phyloP scores from a whole-genome alignment of 208 protist species.

The Zelonia costaricensis region DNA sequence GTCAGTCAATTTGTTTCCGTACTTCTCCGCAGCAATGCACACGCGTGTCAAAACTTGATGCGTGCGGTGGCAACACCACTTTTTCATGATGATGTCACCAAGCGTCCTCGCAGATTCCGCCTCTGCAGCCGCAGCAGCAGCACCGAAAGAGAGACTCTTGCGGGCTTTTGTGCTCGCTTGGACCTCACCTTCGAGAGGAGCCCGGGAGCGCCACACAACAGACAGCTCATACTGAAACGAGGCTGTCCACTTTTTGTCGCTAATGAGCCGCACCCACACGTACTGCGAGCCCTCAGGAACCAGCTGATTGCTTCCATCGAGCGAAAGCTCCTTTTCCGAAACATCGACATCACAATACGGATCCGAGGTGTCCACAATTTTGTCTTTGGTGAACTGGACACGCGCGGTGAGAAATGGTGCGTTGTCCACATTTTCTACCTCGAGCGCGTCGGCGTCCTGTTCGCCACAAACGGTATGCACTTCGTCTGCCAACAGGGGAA shows the following conservation, averaged over 20 bases:
- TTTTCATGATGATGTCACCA: slow-evolving; percentile 63
- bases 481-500: slow-evolving; percentile 30
- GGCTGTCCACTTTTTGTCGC: slow-evolving; percentile 54
- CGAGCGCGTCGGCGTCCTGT: slow-evolving; percentile 6
- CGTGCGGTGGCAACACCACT: slow-evolving; percentile 62
- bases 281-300: slow-evolving; percentile 54
- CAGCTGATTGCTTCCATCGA: slow-evolving; percentile 32
- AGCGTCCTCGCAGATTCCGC: slow-evolving; percentile 26
- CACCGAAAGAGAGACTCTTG: background rate
- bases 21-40: slow-evolving; percentile 60
- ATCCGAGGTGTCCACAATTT: slow-evolving; percentile 5
- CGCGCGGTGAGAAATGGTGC: slow-evolving; percentile 4
- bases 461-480: slow-evolving; percentile 9
- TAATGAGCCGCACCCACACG: slow-evolving; percentile 56
- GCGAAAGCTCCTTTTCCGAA: slow-evolving; percentile 1
- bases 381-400: slow-evolving; percentile 9
- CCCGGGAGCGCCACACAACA: slow-evolving; percentile 39
- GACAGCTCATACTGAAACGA: slow-evolving; percentile 42
- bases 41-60: slow-evolving; percentile 70
- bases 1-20: slow-evolving; percentile 32
- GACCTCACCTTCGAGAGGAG: slow-evolving; percentile 15
- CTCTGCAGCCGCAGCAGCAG: background rate
- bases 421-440: background rate
- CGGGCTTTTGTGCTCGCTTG: slow-evolving; percentile 17
- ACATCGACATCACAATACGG: slow-evolving; percentile 13